Evolutionary conservation across 179 eudicot species (phyloP).

Genomic region (Beta lomatogona): DNA sequence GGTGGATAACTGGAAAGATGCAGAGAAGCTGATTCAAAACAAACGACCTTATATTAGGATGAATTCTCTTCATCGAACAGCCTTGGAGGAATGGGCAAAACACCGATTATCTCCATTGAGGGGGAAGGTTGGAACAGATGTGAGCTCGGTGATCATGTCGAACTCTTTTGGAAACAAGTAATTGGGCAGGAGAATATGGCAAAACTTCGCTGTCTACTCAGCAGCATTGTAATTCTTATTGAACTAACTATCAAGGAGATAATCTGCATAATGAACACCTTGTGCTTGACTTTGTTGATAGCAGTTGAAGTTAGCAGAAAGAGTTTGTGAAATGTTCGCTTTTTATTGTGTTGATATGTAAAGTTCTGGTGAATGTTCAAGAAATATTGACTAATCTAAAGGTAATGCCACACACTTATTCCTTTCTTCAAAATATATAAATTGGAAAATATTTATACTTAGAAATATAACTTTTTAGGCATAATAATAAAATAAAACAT

Average conservation of each 20-base stretch:
- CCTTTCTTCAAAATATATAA: too few species aligned
- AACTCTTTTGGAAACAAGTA: slow-evolving; percentile 31
- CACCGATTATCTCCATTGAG: slow-evolving; percentile 61
- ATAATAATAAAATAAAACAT: too few species aligned
- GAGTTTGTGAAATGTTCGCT: neutral
- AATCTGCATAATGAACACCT: neutral
- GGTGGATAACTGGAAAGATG: slow-evolving; percentile 85
- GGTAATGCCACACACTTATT: neutral
- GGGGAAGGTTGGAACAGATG: slow-evolving; percentile 26
- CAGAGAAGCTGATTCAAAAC: slow-evolving; percentile 66
- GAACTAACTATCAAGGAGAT: neutral
- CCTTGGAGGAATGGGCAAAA: slow-evolving; percentile 89
- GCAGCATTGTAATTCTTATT: neutral
- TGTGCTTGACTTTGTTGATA: neutral
- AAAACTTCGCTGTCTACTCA: neutral
- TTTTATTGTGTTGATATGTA: too few species aligned
- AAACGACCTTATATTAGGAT: slow-evolving; percentile 69
- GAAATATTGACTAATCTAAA: too few species aligned
- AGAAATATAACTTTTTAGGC: too few species aligned
- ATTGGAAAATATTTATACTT: too few species aligned
- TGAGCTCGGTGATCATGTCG: slow-evolving; percentile 39
- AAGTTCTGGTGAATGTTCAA: too few species aligned
- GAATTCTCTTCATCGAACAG: slow-evolving; percentile 72
- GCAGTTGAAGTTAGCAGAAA: neutral
- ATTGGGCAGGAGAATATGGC: neutral